Evolutionary conservation across 2,329 filamentous ascomycete genomes (phyloP).

Genomic region (Cordyceps javanica): DNA sequence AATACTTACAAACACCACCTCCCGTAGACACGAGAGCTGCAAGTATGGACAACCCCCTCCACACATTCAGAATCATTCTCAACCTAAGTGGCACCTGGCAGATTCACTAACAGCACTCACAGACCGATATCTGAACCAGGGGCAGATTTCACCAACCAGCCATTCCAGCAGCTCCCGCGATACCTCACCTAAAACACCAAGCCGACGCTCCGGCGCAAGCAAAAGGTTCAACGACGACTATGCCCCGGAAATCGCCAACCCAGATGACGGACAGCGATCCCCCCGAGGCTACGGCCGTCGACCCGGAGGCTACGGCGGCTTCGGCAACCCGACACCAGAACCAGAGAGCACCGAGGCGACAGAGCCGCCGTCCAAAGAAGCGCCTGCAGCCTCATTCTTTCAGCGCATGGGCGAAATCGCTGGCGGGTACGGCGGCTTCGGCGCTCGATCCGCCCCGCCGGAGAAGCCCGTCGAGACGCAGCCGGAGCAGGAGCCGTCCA

Average conservation of each 20-base stretch:
- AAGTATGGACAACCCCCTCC: conserved; percentile 36
- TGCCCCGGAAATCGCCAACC: conserved; percentile 37
- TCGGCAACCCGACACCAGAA: conserved; percentile 35
- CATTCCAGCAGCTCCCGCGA: conserved; percentile 53
- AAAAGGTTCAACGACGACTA: conserved; percentile 38
- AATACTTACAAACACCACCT: conserved; percentile 37
- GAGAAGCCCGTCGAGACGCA: not conserved
- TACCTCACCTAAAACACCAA: conserved; percentile 57
- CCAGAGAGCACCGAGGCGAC: conserved; percentile 24
- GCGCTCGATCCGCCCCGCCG: not conserved
- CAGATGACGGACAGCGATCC: conserved; percentile 33
- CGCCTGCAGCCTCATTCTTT: conserved; percentile 32
- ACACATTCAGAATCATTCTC: not conserved
- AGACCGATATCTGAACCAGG: conserved; percentile 52
- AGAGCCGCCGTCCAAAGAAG: conserved; percentile 31
- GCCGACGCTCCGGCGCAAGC: conserved; percentile 36
- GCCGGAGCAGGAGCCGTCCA: not conserved
- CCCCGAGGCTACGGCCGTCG: conserved; percentile 30
- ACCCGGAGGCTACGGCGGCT: conserved; percentile 46
- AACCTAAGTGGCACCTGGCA: not conserved
- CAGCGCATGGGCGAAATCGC: conserved; percentile 60
- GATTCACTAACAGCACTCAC: conserved; percentile 17
- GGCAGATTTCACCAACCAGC: conserved; percentile 59
- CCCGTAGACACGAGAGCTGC: conserved; percentile 46
- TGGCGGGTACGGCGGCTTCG: conserved; percentile 21